Evolutionary conservation across 495 filamentous ascomycete species (phyloP).

Genomic region (Halenospora varia): DNA sequence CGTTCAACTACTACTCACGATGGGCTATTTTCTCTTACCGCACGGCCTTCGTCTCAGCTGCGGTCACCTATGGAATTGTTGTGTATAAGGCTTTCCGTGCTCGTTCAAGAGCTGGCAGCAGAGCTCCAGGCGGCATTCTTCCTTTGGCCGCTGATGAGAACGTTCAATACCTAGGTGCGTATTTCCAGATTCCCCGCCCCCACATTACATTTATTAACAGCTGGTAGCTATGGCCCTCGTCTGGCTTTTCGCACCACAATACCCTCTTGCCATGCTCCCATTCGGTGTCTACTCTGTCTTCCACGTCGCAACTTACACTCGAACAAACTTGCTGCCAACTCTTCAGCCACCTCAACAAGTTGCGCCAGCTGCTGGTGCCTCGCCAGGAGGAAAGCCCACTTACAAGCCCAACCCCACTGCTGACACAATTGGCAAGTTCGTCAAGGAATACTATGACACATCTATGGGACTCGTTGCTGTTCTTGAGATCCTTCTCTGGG

Average conservation of each 20-base stretch:
- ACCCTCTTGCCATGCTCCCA: slow-evolving; percentile 84
- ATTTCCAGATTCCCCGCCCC: background rate
- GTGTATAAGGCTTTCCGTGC: slow-evolving; percentile 98
- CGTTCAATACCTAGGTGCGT: slow-evolving; percentile 92
- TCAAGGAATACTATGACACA: slow-evolving; percentile 95
- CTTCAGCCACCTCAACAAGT: slow-evolving; percentile 42
- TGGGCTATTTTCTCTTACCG: slow-evolving; percentile 82
- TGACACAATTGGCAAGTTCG: slow-evolving; percentile 83
- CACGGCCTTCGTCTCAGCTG: slow-evolving; percentile 80
- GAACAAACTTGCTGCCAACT: slow-evolving; percentile 66
- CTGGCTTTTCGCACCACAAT: slow-evolving; percentile 90
- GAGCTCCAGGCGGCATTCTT: slow-evolving; percentile 50
- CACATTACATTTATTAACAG: background rate
- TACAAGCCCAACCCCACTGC: slow-evolving; percentile 62
- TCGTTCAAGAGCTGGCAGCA: slow-evolving; percentile 61
- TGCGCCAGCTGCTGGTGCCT: slow-evolving; percentile 41
- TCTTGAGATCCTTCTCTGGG: slow-evolving; percentile 76
- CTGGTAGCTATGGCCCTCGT: slow-evolving; percentile 82
- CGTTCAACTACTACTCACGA: slow-evolving; percentile 72
- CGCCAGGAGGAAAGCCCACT: slow-evolving; percentile 59
- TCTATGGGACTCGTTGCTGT: slow-evolving; percentile 77
- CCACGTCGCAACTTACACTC: slow-evolving; percentile 86
- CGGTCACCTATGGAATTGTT: slow-evolving; percentile 93
- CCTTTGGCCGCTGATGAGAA: slow-evolving; percentile 84
- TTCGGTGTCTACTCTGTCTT: slow-evolving; percentile 97